A percentile compares a stretch with the other conserved stretches of the same genome.
Conservation (phyloP, 163 green algal species). For the Scenedesmus sp. region DNA sequence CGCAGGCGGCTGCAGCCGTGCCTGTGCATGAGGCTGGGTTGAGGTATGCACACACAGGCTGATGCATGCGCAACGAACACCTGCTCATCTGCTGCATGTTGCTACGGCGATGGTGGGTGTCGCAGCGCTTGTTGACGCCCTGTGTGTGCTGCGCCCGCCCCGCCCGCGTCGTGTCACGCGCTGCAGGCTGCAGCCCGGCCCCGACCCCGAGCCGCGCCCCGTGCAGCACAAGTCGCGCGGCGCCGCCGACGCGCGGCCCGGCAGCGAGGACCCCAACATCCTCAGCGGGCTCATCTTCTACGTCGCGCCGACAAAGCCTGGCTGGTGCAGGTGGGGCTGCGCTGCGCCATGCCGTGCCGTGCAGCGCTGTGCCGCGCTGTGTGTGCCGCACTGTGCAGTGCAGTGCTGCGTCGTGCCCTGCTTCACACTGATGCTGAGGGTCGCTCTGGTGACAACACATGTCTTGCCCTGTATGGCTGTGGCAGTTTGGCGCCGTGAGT, state of each 20-base stretch:
- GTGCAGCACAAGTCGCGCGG: neutral
- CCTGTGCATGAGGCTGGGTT: neutral
- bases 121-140: no score
- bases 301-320: slow-evolving; percentile 33
- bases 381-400: neutral
- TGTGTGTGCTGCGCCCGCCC: no score
- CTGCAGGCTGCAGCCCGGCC: slow-evolving; percentile 16
- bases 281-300: slow-evolving; percentile 47
- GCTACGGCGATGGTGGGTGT: neutral
- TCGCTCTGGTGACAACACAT: no score
- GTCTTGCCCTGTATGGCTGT: neutral
- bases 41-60: no score
- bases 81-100: neutral
- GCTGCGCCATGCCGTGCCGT: neutral
- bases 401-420: neutral
- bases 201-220: slow-evolving; percentile 1
- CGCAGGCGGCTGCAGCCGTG: no score
- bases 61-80: neutral
- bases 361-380: neutral
- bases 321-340: neutral
- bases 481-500: no score
- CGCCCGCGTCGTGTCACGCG: no score
- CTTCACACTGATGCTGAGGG: no score
- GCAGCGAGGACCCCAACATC: slow-evolving; percentile 7
- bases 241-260: slow-evolving; percentile 7